Evolutionary conservation across 2,329 filamentous ascomycete genomes (phyloP), one percentile per base, ranked within the genome.

Genomic region (Fusarium pilosicola): DNA sequence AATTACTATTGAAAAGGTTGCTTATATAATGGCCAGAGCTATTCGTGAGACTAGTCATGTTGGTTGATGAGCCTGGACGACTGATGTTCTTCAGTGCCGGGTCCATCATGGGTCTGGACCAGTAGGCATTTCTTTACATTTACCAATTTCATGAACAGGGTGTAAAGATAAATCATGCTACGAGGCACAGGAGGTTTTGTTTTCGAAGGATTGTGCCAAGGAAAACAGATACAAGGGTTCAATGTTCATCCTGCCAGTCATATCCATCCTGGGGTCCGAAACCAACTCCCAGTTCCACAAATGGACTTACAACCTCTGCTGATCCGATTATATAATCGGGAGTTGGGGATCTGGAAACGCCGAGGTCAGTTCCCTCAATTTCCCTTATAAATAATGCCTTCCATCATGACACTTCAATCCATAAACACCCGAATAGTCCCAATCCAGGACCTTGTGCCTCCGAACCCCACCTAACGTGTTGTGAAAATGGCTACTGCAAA

Each of bases 111-210:
- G 11, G 15, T 18, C 11, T 32, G 15, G 30, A 51, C 28, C 5
- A 20, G 6, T 14, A 18, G 12, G 11, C 15, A 13, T 14, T 32
- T 5, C 8, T 18, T 32, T 14, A 4, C 5, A 18, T 51, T 30
- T 22, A 32, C 22, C 22, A 4, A 24, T n/a, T 5, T n/a, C 15
- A 9, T n/a, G 28, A 8, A 49, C 10, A 49, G 7, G 3, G 5
- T n/a, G 6, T 32, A 3, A 9, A 8, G 3, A 3, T 6, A 12
- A 4, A 3, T n/a, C 3, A n/a, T 9, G 10, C 3, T 13, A 5
- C 3, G 1, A n/a, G 34, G 8, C 34, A 36, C 15, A 17, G 14
- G 34, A 36, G 34, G 7, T 17, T 17, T 17, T 17, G 15, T 9
- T 36, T 36, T 36, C 8, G 34, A 36, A 36, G 34, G 15, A 36